These are phyloP conservation scores for Eleusine coracana DNA, from an alignment of 176 grass and related monocot genomes.

Conservation along the genomic window DNA sequence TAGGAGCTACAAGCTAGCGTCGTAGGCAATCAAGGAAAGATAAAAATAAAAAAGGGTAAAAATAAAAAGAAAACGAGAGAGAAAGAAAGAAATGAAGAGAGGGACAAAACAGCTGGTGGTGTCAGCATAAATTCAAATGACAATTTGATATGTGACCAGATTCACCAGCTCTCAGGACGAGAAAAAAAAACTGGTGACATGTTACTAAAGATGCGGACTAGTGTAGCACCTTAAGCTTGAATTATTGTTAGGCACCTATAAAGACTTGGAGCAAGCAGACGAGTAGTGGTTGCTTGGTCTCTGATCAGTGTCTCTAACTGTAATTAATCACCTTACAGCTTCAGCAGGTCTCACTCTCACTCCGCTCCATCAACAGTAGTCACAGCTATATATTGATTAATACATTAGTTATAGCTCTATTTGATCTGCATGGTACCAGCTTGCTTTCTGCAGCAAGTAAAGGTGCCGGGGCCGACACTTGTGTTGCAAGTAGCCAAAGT, in stretches of 20 bases:
- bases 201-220: not conserved
- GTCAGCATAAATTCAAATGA: conserved; percentile 43
- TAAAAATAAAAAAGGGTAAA: not conserved
- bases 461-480: conserved; percentile 37
- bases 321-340: conserved; percentile 17
- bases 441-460: conserved; percentile 49
- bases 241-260: conserved; percentile 28
- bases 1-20: conserved; percentile 36
- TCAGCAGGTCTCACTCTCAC: not conserved
- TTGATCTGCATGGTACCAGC: conserved; percentile 40
- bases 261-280: conserved; percentile 32
- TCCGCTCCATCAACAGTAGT: not conserved
- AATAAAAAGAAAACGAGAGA: conserved; percentile 1
- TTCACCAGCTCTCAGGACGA: conserved; percentile 31
- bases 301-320: not conserved
- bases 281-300: conserved; percentile 1
- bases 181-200: conserved; percentile 20
- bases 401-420: conserved; percentile 33
- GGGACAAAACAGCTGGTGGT: conserved; percentile 26
- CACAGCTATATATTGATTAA: not conserved
- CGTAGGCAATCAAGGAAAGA: conserved; percentile 35
- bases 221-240: not conserved
- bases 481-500: conserved; percentile 50
- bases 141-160: conserved; percentile 45
- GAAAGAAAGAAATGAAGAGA: not conserved